These are phyloP conservation scores for Baffinella frigidus DNA, from an alignment of 208 protist genomes.

Conservation along the genomic window DNA sequence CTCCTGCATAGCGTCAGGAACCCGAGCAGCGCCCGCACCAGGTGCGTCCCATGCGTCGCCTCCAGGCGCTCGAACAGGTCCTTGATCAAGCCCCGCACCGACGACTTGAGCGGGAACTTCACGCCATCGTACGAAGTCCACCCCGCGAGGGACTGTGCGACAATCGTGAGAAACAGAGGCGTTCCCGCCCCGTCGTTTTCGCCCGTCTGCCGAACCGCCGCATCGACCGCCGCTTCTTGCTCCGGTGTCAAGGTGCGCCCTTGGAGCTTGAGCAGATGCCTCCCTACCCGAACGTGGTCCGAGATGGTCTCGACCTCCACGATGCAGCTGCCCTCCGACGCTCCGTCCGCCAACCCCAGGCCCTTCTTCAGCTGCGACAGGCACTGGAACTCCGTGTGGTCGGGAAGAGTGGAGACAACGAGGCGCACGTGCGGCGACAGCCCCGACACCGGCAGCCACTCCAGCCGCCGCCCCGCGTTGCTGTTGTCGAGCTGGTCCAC, in stretches of 20 bases:
- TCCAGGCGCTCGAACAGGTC: background rate
- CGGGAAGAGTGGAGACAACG: constrained; percentile 17
- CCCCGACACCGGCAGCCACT: constrained; percentile 8
- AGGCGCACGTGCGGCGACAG: background rate
- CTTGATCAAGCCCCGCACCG: background rate
- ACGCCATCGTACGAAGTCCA: background rate
- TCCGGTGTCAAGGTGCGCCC: background rate
- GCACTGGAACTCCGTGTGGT: constrained; percentile 33
- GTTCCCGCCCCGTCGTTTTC: background rate
- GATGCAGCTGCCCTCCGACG: background rate
- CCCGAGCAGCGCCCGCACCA: background rate
- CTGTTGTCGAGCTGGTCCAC: constrained; percentile 33
- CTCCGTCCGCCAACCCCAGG: background rate
- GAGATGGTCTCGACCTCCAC: background rate
- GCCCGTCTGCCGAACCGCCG: background rate
- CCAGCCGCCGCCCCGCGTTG: background rate
- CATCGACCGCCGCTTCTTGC: background rate
- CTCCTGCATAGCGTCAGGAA: background rate
- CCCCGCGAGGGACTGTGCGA: background rate
- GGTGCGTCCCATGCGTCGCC: background rate
- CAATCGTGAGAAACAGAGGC: background rate
- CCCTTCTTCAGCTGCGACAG: background rate
- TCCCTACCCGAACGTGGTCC: background rate
- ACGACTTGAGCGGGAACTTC: background rate
- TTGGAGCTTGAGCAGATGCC: background rate